Conservation (phyloP, 768 basidiomycete genomes). For the Strobilomyces confusus region DNA sequence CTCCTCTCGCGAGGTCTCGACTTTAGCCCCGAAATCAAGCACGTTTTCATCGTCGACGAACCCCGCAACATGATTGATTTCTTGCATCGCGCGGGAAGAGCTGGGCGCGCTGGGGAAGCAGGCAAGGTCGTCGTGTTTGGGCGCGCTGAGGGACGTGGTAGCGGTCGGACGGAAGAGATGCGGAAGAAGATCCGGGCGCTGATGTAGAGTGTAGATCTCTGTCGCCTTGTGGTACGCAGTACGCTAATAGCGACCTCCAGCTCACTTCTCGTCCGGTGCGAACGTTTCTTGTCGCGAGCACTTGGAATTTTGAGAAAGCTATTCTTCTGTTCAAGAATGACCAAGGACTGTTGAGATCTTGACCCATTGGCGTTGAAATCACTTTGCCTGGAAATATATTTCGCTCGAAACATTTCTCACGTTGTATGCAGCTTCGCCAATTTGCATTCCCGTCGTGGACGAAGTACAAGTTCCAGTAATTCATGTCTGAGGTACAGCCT, state of each 20-base stretch:
- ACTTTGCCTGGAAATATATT: no score
- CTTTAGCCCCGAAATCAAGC: conserved; percentile 70
- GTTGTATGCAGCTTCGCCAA: no score
- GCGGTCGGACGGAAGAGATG: conserved; percentile 47
- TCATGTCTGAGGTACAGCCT: neutral
- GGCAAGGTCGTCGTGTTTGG: conserved; percentile 79
- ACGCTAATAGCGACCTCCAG: neutral
- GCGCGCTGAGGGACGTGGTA: conserved; percentile 62
- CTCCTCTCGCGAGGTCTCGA: conserved; percentile 88
- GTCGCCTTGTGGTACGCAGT: neutral
- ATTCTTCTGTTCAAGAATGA: no score
- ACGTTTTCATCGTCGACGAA: conserved; percentile 85
- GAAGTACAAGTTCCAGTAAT: neutral
- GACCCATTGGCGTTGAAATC: neutral
- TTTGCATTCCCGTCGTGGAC: neutral
- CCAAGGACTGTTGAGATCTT: neutral
- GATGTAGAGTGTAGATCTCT: conserved; percentile 10
- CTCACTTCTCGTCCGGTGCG: neutral
- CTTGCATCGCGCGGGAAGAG: conserved; percentile 83
- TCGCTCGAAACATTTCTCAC: no score
- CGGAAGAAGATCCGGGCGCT: conserved; percentile 45
- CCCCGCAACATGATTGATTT: conserved; percentile 91
- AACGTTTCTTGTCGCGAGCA: neutral
- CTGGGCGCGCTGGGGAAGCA: conserved; percentile 66
- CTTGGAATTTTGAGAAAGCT: neutral